These are phyloP conservation scores for Leptomonas seymouri DNA, from an alignment of 208 protist genomes.

Conservation along the genomic window DNA sequence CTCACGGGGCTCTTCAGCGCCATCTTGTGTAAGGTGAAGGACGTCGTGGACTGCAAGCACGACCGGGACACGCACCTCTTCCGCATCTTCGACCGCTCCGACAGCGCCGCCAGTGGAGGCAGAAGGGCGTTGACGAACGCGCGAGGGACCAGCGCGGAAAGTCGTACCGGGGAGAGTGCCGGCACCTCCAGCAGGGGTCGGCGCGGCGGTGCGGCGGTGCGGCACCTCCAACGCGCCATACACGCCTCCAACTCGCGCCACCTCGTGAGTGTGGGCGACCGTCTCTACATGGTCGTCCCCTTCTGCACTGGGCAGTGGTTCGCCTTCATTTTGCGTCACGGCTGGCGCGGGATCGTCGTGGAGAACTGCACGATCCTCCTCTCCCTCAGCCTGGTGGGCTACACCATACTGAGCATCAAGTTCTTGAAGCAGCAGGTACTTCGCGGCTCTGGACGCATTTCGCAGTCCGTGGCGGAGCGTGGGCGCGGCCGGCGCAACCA, in stretches of 20 bases:
- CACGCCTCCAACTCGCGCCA: slow-evolving; percentile 27
- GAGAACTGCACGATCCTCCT: slow-evolving; percentile 80
- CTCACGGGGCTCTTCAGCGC: slow-evolving; percentile 75
- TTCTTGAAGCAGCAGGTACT: slow-evolving; percentile 63
- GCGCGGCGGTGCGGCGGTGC: not conserved
- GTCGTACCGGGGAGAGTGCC: not conserved
- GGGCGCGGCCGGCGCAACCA: slow-evolving; percentile 15
- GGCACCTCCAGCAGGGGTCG: not conserved
- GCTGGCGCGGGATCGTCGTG: slow-evolving; percentile 75
- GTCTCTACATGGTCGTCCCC: slow-evolving; percentile 84
- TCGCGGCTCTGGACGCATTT: slow-evolving; percentile 31
- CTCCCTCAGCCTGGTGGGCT: slow-evolving; percentile 77
- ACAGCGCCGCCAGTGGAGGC: not conserved
- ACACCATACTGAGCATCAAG: slow-evolving; percentile 80
- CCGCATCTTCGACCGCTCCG: slow-evolving; percentile 29
- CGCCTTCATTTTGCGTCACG: slow-evolving; percentile 75
- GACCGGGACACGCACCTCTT: slow-evolving; percentile 40
- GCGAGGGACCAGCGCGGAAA: not conserved
- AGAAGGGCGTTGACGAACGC: too few species aligned
- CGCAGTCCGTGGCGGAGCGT: slow-evolving; percentile 27
- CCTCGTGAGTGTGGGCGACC: slow-evolving; percentile 57
- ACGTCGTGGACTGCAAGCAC: slow-evolving; percentile 71
- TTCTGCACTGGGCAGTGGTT: slow-evolving; percentile 90
- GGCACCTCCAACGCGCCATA: slow-evolving; percentile 14
- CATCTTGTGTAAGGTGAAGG: slow-evolving; percentile 83